Percentiles rank a stretch among this genome's conserved stretches.
Conservation (phyloP, 306 rosid genomes). For the Astragalus glycyphyllos region DNA sequence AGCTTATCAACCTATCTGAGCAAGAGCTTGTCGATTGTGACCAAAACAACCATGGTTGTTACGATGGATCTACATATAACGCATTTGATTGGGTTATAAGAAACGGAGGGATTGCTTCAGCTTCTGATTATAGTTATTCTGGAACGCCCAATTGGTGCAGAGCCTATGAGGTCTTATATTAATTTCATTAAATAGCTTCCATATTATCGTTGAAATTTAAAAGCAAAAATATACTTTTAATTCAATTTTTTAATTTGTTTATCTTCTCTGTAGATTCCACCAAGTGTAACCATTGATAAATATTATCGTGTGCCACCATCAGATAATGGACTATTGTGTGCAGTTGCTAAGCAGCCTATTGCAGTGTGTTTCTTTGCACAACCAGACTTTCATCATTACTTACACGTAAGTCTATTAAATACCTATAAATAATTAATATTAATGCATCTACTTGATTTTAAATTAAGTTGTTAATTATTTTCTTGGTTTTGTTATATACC, state of each 20-base stretch:
- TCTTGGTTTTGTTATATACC: background rate
- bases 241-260: background rate
- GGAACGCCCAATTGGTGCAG: constrained; percentile 43
- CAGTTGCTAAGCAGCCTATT: constrained; percentile 56
- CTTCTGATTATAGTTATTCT: constrained; percentile 1
- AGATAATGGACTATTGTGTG: constrained; percentile 51
- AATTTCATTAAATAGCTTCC: background rate
- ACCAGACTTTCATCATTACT: constrained; percentile 48
- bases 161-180: constrained; percentile 29
- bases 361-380: constrained; percentile 46
- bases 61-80: constrained; percentile 41
- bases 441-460: background rate
- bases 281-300: constrained; percentile 13
- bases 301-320: constrained; percentile 49
- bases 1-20: background rate
- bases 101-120: constrained; percentile 26
- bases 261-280: constrained; percentile 1
- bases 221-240: background rate
- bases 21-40: constrained; percentile 46
- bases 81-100: constrained; percentile 46
- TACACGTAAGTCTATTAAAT: constrained; percentile 20
- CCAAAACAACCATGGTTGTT: background rate
- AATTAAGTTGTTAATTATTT: background rate
- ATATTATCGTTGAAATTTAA: background rate
- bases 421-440: background rate